Percentiles rank a stretch among this genome's conserved stretches.
These are phyloP conservation scores for Mortierella sp. DNA, from an alignment of 371 early-diverging fungal species.

Conservation along the genomic window DNA sequence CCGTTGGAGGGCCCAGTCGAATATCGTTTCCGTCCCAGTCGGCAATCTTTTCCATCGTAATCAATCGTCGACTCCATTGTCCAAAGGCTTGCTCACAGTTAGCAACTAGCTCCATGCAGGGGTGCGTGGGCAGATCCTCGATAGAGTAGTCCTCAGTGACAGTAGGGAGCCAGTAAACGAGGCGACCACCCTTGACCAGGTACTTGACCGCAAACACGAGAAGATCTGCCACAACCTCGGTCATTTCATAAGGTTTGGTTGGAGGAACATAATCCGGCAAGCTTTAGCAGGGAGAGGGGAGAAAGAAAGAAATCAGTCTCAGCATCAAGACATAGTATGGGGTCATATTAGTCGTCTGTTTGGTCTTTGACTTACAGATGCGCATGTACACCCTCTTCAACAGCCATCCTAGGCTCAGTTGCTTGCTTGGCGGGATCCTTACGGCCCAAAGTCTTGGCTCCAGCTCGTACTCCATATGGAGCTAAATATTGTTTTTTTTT, in stretches of 20 bases:
- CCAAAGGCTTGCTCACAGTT: slow-evolving; percentile 95
- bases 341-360: too few relatives aligned
- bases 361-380: slow-evolving; percentile 54
- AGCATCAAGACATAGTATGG: too few relatives aligned
- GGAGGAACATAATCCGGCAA: slow-evolving; percentile 85
- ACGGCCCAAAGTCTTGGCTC: slow-evolving; percentile 92
- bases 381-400: slow-evolving; percentile 72
- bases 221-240: slow-evolving; percentile 87
- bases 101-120: slow-evolving; percentile 79
- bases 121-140: slow-evolving; percentile 87
- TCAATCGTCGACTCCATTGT: slow-evolving; percentile 91
- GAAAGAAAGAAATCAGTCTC: not conserved
- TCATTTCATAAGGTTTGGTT: slow-evolving; percentile 94
- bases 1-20: slow-evolving; percentile 27
- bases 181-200: slow-evolving; percentile 86
- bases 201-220: slow-evolving; percentile 84
- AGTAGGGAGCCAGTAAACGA: slow-evolving; percentile 97
- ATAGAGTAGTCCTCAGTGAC: slow-evolving; percentile 85
- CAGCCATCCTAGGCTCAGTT: slow-evolving; percentile 57
- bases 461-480: slow-evolving; percentile 98
- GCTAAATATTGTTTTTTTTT: too few relatives aligned
- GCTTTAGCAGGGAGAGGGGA: slow-evolving; percentile 31
- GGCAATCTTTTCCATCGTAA: slow-evolving; percentile 91
- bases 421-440: slow-evolving; percentile 69
- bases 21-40: slow-evolving; percentile 47